Evolutionary conservation across 2,329 filamentous ascomycete genomes (phyloP), one percentile per base, ranked within the genome.

Genomic region (Colletotrichum musicola): DNA sequence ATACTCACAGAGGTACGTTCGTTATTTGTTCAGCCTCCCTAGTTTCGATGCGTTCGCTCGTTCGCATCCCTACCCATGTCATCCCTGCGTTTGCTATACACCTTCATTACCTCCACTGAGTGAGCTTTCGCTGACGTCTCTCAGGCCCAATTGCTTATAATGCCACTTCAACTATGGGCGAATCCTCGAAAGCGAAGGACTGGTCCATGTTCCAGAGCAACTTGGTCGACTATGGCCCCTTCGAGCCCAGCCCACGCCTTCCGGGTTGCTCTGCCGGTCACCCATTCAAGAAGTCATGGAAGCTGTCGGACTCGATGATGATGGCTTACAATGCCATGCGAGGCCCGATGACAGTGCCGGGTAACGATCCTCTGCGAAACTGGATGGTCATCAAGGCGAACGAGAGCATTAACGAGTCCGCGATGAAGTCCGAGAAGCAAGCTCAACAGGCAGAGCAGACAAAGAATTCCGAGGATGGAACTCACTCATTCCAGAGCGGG

Each of bases 291-390:
- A 69, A 66, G 51, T 59, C 63, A 6, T 74, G 73, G 73, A 67
- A 50, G 42, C 51, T 77, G 40, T 72, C 75, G 5, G 62, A 73
- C n/a, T 74, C 75, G 2, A 73, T 71, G 50, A 68, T 81, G 47
- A 71, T 74, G 57, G 76, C 78, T 1, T 81, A 81, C 63, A 72
- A 71, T 9, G 74, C 76, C 14, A 77, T 81, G 76, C 75, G 75
- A 18, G 78, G 78, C 1, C 74, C 76, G 6, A 66, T 72, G 13
- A 68, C 69, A 13, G 70, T 72, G 6, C 44, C 54, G 13, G 68
- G 70, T 3, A 69, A 71, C 0, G 75, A 76, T 20, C 74, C 78
- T 2, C 62, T 80, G 16, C 74, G 77, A 46, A 68, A 63, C 9
- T 76, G 74, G 76, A 74, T 74, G 54, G 72, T 70, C 20, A 54